Conservation (phyloP, 768 basidiomycete genomes). For the Mycena metata region DNA sequence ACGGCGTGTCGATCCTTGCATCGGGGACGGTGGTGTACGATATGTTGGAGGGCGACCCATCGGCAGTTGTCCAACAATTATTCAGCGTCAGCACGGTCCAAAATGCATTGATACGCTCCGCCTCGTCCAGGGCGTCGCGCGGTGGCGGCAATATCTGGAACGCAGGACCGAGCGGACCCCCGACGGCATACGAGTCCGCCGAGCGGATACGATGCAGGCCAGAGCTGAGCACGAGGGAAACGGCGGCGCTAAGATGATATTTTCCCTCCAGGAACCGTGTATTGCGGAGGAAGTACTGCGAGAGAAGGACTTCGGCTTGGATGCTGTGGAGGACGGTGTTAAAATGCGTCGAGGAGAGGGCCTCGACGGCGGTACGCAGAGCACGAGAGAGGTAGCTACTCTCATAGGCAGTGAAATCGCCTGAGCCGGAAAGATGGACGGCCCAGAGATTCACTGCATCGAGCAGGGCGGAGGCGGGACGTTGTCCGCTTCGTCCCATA, state of each 20-base stretch:
- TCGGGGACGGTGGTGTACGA: conserved; percentile 44
- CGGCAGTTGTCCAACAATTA: conserved; percentile 49
- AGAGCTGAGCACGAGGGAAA: conserved; percentile 48
- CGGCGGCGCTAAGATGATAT: conserved; percentile 56
- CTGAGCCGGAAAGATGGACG: conserved; percentile 35
- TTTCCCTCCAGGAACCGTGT: conserved; percentile 60
- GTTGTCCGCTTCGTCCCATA: conserved; percentile 39
- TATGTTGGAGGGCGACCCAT: conserved; percentile 48
- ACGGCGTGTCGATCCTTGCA: conserved; percentile 53
- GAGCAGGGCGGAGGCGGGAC: conserved; percentile 33
- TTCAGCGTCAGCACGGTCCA: conserved; percentile 55
- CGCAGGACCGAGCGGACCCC: conserved; percentile 22
- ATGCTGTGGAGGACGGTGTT: conserved; percentile 52
- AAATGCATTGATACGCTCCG: conserved; percentile 44
- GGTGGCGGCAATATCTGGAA: conserved; percentile 45
- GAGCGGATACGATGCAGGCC: conserved; percentile 48
- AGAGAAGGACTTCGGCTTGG: conserved; percentile 58
- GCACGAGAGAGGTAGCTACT: conserved; percentile 36
- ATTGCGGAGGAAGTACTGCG: conserved; percentile 59
- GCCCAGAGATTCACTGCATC: conserved; percentile 39
- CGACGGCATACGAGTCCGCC: conserved; percentile 22
- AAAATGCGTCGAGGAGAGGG: conserved; percentile 37
- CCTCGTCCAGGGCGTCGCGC: conserved; percentile 49
- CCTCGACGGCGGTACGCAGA: conserved; percentile 32
- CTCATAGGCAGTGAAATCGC: conserved; percentile 30